phyloP scores from a whole-genome alignment of 495 filamentous ascomycete genomes.

The Lepraria neglecta region DNA sequence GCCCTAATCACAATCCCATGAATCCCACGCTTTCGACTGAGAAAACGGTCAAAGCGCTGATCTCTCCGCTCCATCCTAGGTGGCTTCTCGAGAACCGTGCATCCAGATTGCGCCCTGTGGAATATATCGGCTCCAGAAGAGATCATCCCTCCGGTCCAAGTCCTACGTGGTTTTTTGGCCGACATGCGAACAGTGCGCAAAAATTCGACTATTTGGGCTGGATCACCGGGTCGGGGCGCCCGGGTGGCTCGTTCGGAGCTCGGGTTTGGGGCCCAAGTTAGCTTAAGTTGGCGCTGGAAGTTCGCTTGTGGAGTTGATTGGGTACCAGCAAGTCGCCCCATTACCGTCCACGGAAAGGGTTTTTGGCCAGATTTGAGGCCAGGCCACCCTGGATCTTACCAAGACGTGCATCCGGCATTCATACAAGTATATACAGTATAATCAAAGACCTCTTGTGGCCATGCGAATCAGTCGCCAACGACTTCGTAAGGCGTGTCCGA shows the following conservation, averaged over 20 bases:
- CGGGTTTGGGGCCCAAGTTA: neutral
- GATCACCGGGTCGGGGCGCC: neutral
- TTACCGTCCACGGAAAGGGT: neutral
- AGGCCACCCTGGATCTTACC: too few species aligned
- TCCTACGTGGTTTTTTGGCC: neutral
- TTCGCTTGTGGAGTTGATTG: neutral
- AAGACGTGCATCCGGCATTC: too few species aligned
- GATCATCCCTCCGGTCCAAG: neutral
- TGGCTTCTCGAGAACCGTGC: neutral
- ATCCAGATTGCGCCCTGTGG: neutral
- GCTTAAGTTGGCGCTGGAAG: neutral
- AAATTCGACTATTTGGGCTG: neutral
- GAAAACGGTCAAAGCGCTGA: neutral
- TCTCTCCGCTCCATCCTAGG: neutral
- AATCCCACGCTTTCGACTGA: neutral
- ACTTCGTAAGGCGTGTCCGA: too few species aligned
- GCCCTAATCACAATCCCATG: conserved; percentile 5
- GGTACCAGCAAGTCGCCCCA: neutral
- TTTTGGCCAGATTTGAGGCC: too few species aligned
- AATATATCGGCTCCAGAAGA: neutral
- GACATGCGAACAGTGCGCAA: conserved; percentile 3
- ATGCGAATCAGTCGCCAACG: too few species aligned
- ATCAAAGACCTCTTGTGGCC: too few species aligned
- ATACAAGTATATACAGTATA: too few species aligned
- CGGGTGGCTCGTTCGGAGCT: conserved; percentile 1